These are phyloP conservation scores for Sclerotiophoma versabilis DNA, from an alignment of 2,329 filamentous ascomycete species.

Conservation along the genomic window DNA sequence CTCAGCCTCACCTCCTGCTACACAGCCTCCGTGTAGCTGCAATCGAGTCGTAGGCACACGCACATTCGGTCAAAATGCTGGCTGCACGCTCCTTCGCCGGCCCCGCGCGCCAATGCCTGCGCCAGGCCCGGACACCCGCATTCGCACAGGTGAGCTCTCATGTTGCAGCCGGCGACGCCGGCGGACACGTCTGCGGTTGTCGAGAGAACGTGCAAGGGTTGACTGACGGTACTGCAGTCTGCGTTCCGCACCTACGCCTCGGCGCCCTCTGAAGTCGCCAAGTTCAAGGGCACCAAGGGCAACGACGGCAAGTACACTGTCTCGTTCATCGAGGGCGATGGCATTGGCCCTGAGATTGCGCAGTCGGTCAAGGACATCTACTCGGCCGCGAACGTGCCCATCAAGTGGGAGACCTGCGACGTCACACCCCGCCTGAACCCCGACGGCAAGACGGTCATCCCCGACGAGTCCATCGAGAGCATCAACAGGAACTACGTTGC, in stretches of 20 bases:
- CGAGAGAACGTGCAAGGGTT: background rate
- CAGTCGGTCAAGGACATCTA: constrained; percentile 99
- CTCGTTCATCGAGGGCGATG: constrained; percentile 97
- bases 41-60: constrained; percentile 38
- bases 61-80: constrained; percentile 71
- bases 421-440: constrained; percentile 93
- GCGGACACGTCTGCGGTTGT: background rate
- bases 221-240: constrained; percentile 28
- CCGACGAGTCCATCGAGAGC: constrained; percentile 89
- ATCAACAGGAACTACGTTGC: constrained; percentile 96
- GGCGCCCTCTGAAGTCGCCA: constrained; percentile 67
- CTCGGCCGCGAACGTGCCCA: constrained; percentile 89
- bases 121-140: constrained; percentile 63
- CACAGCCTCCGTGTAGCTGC: constrained; percentile 41
- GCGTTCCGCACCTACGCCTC: constrained; percentile 63
- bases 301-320: constrained; percentile 93
- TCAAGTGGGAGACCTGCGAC: constrained; percentile 97
- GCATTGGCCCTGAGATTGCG: constrained; percentile 97
- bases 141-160: constrained; percentile 63
- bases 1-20: constrained; percentile 34
- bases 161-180: constrained; percentile 1
- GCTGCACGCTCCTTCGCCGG: constrained; percentile 79
- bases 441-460: constrained; percentile 94
- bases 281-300: constrained; percentile 92
- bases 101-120: constrained; percentile 81